Conservation (phyloP, 2,329 filamentous ascomycete species). For the Colletotrichum graminicola region DNA sequence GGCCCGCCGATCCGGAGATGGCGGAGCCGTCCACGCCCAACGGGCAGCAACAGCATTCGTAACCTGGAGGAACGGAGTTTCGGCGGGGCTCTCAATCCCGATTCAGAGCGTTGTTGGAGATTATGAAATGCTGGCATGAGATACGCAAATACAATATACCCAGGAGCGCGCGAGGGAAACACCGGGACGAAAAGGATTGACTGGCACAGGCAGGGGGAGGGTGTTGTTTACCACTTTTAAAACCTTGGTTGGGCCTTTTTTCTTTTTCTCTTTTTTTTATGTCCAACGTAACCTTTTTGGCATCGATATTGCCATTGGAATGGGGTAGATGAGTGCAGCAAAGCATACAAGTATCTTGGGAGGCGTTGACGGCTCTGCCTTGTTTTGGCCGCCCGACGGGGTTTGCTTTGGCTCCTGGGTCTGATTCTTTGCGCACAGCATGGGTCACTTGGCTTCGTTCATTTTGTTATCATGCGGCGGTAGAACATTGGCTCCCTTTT, state of each 20-base stretch:
- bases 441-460: not conserved
- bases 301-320: slow-evolving; percentile 26
- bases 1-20: slow-evolving; percentile 20
- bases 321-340: not conserved
- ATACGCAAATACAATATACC: slow-evolving; percentile 41
- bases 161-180: slow-evolving; percentile 39
- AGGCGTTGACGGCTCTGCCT: slow-evolving; percentile 36
- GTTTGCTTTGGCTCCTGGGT: not conserved
- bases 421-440: slow-evolving; percentile 22
- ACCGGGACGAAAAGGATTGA: slow-evolving; percentile 30
- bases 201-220: slow-evolving; percentile 25
- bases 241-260: slow-evolving; percentile 4
- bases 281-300: slow-evolving; percentile 26
- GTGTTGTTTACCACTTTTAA: slow-evolving; percentile 15
- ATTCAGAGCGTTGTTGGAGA: slow-evolving; percentile 5
- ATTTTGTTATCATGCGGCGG: slow-evolving; percentile 1
- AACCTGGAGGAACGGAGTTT: not conserved
- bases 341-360: slow-evolving; percentile 7
- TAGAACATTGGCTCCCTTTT: slow-evolving; percentile 7
- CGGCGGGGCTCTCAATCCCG: not conserved
- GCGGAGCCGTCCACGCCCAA: slow-evolving; percentile 25
- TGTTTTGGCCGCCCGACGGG: slow-evolving; percentile 7
- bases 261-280: not conserved
- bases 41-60: slow-evolving; percentile 31
- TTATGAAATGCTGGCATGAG: slow-evolving; percentile 37